A percentile compares a stretch with the other conserved stretches of the same genome.
Evolutionary conservation across 441 rosid genomes (phyloP).

Genomic region (Capsella rubella): DNA sequence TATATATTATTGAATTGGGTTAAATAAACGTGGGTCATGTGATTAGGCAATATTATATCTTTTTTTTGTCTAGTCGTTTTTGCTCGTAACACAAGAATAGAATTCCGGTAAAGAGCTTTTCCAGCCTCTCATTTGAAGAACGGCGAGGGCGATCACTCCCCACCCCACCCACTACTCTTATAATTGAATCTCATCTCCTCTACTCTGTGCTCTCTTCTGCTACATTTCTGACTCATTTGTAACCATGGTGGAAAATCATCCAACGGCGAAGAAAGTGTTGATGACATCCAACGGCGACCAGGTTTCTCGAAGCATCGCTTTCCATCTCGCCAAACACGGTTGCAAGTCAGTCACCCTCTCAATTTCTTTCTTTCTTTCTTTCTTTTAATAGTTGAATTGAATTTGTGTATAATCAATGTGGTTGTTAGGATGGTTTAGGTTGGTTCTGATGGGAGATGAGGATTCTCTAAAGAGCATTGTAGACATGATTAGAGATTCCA

Average conservation of each 20-base stretch:
- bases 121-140: too few species aligned
- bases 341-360: slow-evolving; percentile 61
- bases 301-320: slow-evolving; percentile 70
- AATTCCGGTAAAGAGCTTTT: too few species aligned
- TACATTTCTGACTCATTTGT: too few species aligned
- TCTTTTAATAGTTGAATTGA: not conserved
- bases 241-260: slow-evolving; percentile 45
- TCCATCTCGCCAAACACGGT: slow-evolving; percentile 70
- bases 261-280: slow-evolving; percentile 66
- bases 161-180: too few species aligned
- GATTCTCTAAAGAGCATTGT: slow-evolving; percentile 48
- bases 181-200: too few species aligned
- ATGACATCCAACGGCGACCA: slow-evolving; percentile 78
- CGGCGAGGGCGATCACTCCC: too few species aligned
- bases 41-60: too few species aligned
- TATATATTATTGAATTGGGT: too few species aligned
- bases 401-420: not conserved
- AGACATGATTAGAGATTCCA: slow-evolving; percentile 51
- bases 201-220: too few species aligned
- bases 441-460: slow-evolving; percentile 76
- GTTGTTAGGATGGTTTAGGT: slow-evolving; percentile 43
- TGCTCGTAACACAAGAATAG: too few species aligned
- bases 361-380: not conserved
- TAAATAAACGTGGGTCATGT: too few species aligned
- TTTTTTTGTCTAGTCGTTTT: too few species aligned